Base-by-base conservation (phyloP, 148 eudicot species). In the Chenopodium album region DNA sequence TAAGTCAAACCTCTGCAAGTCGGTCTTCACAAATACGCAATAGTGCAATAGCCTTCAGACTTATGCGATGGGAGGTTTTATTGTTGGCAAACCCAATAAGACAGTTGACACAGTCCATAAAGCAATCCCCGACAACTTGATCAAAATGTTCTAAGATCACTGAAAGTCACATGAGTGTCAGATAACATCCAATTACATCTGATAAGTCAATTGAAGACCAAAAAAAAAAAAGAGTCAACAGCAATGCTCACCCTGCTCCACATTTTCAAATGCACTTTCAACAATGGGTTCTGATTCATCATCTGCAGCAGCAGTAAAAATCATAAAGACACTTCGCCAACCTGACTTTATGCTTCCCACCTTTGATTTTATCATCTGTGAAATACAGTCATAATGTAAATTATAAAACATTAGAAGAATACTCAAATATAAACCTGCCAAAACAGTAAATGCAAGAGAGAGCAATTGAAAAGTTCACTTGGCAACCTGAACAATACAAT, bases 21-120 rank as follows among this genome's bases (percentile, higher is more conserved):
- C 99, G 99, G 85, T 96, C 98, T 84, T 96, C 99, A 81, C 99
- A 96, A 67, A 96, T 96, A 71, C 99, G 97, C 82, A 96, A 89
- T 77, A 96, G 89, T 59, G 99, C 99, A 88, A 96, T 92, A 76
- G 99, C 99, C 90, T 94, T 96, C 88, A 96, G 91, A 83, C 99
- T 96, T 86, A 96, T 96, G 56, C 98, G 92, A 78, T 89, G 97
- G 82, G 98, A 96, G 83, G 85, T 94, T 86, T 96, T 96, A 81
- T 92, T 96, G 91, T 96, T 96, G 84, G 99, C 97, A 85, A 96
- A 96, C 69, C 98, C 97, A 89, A 96, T 96, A 75, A 96, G 90
- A 87, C 99, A 96, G 85, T 96, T 92, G 86, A 96, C 99, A 85
- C 99, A 96, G 81, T 96, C 98, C 98, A 96, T 94, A 85, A 96